Evolutionary conservation across 2,329 filamentous ascomycete species (phyloP), one percentile per base, ranked within the genome.

Genomic region (Berkeleyomyces basicola): DNA sequence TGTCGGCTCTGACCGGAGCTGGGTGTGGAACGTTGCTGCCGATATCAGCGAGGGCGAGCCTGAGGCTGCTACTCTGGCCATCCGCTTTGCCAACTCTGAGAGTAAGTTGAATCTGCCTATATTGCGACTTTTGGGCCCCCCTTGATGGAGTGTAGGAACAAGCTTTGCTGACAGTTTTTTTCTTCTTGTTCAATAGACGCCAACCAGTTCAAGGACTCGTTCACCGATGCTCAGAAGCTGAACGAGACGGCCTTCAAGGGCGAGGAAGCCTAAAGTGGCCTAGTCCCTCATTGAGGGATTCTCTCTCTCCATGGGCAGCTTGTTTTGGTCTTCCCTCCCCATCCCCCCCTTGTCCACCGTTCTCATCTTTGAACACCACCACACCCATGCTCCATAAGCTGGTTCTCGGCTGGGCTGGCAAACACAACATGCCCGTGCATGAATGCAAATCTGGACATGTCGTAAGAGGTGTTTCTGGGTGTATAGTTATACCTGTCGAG

Each of bases 1-100:
- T 74, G 91, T 97, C 68, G 93, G 93, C 71, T 95, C 89, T 71
- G 93, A 99, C 80, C 88, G 93, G 75, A 95, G 88, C 79, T 99
- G 93, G 93, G 93, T 99, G 68, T 99, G 93, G 93, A 97, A 96
- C 72, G 92, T 91, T 65, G 87, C 91, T 64, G 93, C 93, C 68
- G 93, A 99, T 80, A 92, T 97, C 70, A 96, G 90, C 72, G 93
- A 99, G 81, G 93, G 93, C 66, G 92, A 96, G 79, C 88, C 93
- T 67, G 93, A 99, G 81, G 90, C 91, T 63, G 86, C 90, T 71
- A 99, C 93, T 62, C 82, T 99, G 71, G 93, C 93, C 67, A 97
- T 99, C 70, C 90, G 93, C 69, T 96, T 99, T 71, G 92, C 87
- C 78, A 99, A 97, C 81, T 86, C 88, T 69, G 93, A 99, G 74